phyloP scores from a whole-genome alignment of 1,139 yeast genomes.

The Yamadazyma dushanensis region DNA sequence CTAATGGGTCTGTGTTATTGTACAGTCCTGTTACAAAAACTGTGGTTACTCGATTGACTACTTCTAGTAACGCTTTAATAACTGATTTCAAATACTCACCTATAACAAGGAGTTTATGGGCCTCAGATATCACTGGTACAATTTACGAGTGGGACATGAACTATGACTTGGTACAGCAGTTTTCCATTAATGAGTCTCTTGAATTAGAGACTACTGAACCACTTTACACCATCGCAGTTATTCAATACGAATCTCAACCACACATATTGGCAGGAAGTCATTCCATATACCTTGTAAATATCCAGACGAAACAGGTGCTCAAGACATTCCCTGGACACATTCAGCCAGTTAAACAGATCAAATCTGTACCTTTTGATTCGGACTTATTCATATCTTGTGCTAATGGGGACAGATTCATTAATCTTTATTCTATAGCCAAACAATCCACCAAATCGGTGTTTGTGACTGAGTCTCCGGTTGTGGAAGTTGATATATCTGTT shows the following conservation, averaged over 20 bases:
- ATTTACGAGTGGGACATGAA: conserved; percentile 65
- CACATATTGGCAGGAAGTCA: conserved; percentile 66
- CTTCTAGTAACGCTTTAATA: conserved; percentile 53
- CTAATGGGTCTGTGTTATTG: conserved; percentile 62
- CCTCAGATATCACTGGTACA: conserved; percentile 62
- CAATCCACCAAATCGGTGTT: conserved; percentile 51
- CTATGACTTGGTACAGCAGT: conserved; percentile 40
- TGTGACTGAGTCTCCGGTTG: conserved; percentile 65
- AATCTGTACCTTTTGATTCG: conserved; percentile 32
- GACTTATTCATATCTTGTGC: conserved; percentile 68
- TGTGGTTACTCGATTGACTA: conserved; percentile 49
- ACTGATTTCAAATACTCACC: conserved; percentile 50
- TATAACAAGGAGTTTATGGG: conserved; percentile 53
- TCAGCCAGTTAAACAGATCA: conserved; percentile 55
- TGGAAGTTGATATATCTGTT: conserved; percentile 39
- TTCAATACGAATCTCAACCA: conserved; percentile 35
- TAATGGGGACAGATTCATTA: conserved; percentile 73
- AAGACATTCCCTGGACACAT: conserved; percentile 73
- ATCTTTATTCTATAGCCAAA: conserved; percentile 55
- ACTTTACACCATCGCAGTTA: conserved; percentile 34
- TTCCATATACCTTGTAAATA: conserved; percentile 54
- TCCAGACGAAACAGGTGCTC: conserved; percentile 32
- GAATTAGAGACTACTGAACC: conserved; percentile 34
- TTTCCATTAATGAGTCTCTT: conserved; percentile 39
- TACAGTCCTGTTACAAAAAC: conserved; percentile 69